phyloP scores from a whole-genome alignment of 1,284 basidiomycete genomes.

The Puccinia hordei region DNA sequence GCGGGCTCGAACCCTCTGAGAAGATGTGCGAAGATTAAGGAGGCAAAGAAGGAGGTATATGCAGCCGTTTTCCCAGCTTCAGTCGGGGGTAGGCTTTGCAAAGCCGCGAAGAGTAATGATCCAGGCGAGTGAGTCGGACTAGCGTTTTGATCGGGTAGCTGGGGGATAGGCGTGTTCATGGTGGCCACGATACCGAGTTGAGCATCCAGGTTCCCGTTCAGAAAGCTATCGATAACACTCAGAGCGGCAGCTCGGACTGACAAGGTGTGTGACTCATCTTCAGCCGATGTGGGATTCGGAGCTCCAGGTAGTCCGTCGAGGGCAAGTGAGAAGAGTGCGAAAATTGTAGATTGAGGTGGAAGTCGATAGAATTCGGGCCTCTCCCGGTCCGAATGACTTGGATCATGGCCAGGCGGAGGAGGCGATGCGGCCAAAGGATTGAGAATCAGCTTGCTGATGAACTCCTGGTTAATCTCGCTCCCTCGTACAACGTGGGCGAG shows the following conservation, averaged over 20 bases:
- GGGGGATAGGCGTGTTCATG: slow-evolving; percentile 58
- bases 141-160: slow-evolving; percentile 42
- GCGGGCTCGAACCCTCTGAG: slow-evolving; percentile 64
- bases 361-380: slow-evolving; percentile 59
- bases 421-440: slow-evolving; percentile 56
- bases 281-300: slow-evolving; percentile 57
- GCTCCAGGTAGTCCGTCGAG: slow-evolving; percentile 57
- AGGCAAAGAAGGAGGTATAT: slow-evolving; percentile 64
- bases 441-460: slow-evolving; percentile 61
- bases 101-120: slow-evolving; percentile 62
- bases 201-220: slow-evolving; percentile 60
- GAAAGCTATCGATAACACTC: slow-evolving; percentile 54
- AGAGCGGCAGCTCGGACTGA: slow-evolving; percentile 52
- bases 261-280: slow-evolving; percentile 42
- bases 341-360: slow-evolving; percentile 60
- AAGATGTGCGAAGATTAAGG: slow-evolving; percentile 63
- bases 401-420: neutral
- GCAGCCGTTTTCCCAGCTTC: slow-evolving; percentile 61
- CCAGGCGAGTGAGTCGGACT: slow-evolving; percentile 61
- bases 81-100: slow-evolving; percentile 61
- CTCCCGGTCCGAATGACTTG: slow-evolving; percentile 4
- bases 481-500: slow-evolving; percentile 67
- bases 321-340: slow-evolving; percentile 60
- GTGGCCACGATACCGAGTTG: slow-evolving; percentile 64
- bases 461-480: slow-evolving; percentile 63